Evolutionary conservation across 768 basidiomycete species (phyloP).

Genomic region (Hericium erinaceus): DNA sequence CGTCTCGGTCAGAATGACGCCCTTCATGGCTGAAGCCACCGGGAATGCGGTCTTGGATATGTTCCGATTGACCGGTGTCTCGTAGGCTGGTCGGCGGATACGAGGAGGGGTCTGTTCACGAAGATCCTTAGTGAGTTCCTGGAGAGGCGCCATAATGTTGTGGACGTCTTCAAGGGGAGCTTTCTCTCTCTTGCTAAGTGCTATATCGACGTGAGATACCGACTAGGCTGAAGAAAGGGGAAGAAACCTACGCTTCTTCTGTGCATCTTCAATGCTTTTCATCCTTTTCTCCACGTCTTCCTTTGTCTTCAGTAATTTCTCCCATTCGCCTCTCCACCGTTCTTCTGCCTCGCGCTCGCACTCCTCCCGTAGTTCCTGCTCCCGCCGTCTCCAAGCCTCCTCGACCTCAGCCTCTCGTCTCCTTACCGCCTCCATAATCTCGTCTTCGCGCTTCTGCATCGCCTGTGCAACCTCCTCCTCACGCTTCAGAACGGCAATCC

Average conservation of each 20-base stretch:
- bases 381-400: conserved; percentile 47
- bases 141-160: conserved; percentile 50
- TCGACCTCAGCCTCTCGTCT: conserved; percentile 54
- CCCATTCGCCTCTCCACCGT: conserved; percentile 36
- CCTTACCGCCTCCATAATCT: conserved; percentile 60
- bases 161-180: conserved; percentile 70
- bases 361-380: conserved; percentile 42
- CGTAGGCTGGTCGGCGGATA: conserved; percentile 26
- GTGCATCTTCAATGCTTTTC: conserved; percentile 32
- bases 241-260: conserved; percentile 18
- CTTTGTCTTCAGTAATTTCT: conserved; percentile 35
- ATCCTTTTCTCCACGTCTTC: conserved; percentile 43
- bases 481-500: conserved; percentile 51
- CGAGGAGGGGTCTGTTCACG: conserved; percentile 16
- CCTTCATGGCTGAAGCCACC: conserved; percentile 33
- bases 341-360: conserved; percentile 32
- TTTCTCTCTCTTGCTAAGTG: conserved; percentile 38
- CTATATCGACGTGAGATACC: conserved; percentile 1
- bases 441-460: conserved; percentile 59
- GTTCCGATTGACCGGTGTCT: conserved; percentile 44
- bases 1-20: conserved; percentile 71
- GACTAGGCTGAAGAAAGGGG: neutral
- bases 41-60: conserved; percentile 17
- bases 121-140: conserved; percentile 23
- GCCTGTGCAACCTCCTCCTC: conserved; percentile 63